phyloP scores from a whole-genome alignment of 495 filamentous ascomycete species.

The Astrothelium macrocarpum region DNA sequence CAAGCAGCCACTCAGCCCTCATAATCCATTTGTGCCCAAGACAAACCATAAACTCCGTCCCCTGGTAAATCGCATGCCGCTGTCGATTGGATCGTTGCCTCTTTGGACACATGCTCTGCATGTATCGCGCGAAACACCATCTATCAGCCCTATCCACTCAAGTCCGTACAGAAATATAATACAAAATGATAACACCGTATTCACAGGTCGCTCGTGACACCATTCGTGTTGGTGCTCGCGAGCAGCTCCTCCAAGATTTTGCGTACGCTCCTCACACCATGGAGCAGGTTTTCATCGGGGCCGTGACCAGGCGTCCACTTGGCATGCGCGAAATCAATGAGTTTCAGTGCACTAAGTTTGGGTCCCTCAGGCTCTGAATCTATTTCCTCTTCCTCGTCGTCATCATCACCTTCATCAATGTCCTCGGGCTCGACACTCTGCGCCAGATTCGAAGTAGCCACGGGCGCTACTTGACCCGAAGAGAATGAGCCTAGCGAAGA shows the following conservation, averaged over 20 bases:
- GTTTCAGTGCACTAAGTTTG: conserved; percentile 67
- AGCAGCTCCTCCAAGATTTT: conserved; percentile 47
- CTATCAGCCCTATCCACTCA: neutral
- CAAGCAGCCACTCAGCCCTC: too few relatives aligned
- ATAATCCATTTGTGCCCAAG: neutral
- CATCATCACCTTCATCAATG: conserved; percentile 37
- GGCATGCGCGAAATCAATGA: conserved; percentile 97
- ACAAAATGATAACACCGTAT: too few relatives aligned
- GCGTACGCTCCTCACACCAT: conserved; percentile 63
- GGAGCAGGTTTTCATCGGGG: conserved; percentile 75
- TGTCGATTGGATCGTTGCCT: neutral
- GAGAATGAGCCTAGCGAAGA: neutral
- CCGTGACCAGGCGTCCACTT: conserved; percentile 75
- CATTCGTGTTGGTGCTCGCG: conserved; percentile 4
- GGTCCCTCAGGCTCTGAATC: conserved; percentile 50
- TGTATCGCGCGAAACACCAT: neutral
- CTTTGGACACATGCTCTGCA: neutral
- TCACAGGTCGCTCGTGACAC: neutral
- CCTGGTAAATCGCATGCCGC: neutral
- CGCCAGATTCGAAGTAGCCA: too few relatives aligned
- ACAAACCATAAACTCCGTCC: neutral
- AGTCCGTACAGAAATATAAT: neutral
- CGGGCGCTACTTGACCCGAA: too few relatives aligned
- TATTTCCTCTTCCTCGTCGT: conserved; percentile 53
- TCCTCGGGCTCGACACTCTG: too few relatives aligned